Conservation (phyloP, 768 basidiomycete species). For the Boletus coccyginus region DNA sequence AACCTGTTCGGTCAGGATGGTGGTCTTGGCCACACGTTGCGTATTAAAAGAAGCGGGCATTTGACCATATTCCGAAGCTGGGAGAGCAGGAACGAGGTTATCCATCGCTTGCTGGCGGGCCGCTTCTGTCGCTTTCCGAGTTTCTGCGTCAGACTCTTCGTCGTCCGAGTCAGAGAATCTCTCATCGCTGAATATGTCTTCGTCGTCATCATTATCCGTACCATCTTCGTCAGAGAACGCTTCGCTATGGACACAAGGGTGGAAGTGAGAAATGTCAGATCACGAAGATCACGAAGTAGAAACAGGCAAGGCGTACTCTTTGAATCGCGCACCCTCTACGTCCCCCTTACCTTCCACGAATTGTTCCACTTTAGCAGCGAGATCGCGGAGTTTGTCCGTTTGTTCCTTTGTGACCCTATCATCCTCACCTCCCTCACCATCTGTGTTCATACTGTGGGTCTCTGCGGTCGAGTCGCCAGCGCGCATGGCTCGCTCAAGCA, state of each 20-base stretch:
- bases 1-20: slow-evolving; percentile 41
- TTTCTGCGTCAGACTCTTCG: slow-evolving; percentile 35
- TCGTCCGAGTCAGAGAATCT: slow-evolving; percentile 45
- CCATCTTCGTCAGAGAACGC: slow-evolving; percentile 63
- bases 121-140: slow-evolving; percentile 25
- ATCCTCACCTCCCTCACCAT: slow-evolving; percentile 28
- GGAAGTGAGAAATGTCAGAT: background rate
- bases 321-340: slow-evolving; percentile 83
- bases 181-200: slow-evolving; percentile 43
- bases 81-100: slow-evolving; percentile 75
- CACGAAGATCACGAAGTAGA: background rate
- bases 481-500: slow-evolving; percentile 48
- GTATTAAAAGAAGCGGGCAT: slow-evolving; percentile 79
- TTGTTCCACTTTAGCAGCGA: slow-evolving; percentile 83
- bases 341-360: slow-evolving; percentile 92
- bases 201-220: slow-evolving; percentile 13
- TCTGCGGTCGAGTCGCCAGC: slow-evolving; percentile 10
- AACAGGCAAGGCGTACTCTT: slow-evolving; percentile 62
- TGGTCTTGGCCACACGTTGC: slow-evolving; percentile 56
- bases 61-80: slow-evolving; percentile 83
- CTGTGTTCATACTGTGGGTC: slow-evolving; percentile 50
- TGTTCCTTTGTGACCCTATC: slow-evolving; percentile 60
- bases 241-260: slow-evolving; percentile 45
- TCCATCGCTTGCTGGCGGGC: slow-evolving; percentile 69
- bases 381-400: slow-evolving; percentile 63